Conservation (phyloP, 331 rosid species). For the Saraca asoca region DNA sequence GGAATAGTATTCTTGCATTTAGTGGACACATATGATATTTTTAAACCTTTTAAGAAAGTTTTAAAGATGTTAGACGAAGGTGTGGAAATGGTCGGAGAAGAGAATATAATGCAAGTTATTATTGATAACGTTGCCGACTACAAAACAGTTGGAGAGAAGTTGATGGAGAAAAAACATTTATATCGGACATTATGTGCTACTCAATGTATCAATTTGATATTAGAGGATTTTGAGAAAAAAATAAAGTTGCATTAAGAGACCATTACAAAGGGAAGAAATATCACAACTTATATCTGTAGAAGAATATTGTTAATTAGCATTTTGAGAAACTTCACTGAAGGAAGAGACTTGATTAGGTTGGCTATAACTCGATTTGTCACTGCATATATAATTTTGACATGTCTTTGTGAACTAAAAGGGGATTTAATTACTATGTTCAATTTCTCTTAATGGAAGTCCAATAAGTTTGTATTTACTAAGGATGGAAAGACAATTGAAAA, state of each 20-base stretch:
- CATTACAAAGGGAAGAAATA: not conserved
- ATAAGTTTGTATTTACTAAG: too few relatives aligned
- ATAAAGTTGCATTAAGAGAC: not conserved
- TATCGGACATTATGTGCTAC: too few relatives aligned
- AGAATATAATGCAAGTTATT: too few relatives aligned
- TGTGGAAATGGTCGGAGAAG: too few relatives aligned
- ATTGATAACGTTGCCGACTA: not conserved
- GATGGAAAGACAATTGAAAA: too few relatives aligned
- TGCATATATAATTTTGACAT: not conserved
- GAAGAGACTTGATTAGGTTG: not conserved
- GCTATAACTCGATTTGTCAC: not conserved
- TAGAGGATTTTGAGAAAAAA: too few relatives aligned
- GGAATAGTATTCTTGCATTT: not conserved
- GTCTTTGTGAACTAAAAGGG: too few relatives aligned
- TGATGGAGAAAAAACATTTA: too few relatives aligned
- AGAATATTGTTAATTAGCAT: too few relatives aligned
- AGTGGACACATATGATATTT: not conserved
- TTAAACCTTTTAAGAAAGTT: not conserved
- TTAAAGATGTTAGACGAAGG: not conserved
- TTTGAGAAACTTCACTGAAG: not conserved
- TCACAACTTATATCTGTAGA: not conserved
- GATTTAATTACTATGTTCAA: too few relatives aligned
- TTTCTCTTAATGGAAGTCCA: too few relatives aligned
- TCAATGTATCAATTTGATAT: too few relatives aligned
- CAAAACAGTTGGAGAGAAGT: not conserved